These are phyloP conservation scores for Xylaria sp. DNA, from an alignment of 2,329 filamentous ascomycete genomes.

Conservation along the genomic window DNA sequence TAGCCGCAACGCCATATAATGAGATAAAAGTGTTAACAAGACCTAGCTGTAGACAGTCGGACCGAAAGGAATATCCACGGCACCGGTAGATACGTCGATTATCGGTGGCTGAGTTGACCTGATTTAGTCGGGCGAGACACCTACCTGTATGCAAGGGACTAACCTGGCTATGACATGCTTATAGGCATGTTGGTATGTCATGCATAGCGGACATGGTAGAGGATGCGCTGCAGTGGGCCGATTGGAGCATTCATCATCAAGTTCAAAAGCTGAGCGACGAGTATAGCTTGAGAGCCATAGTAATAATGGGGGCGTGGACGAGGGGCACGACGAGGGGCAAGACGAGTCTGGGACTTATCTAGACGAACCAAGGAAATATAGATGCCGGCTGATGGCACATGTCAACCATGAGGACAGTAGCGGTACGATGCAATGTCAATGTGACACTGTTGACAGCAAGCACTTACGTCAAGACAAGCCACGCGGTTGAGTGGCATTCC, in stretches of 20 bases:
- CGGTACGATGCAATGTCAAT: constrained; percentile 11
- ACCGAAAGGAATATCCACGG: constrained; percentile 16
- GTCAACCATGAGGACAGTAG: constrained; percentile 4
- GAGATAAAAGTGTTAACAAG: constrained; percentile 7
- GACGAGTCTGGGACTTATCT: background rate
- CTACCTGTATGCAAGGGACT: constrained; percentile 27
- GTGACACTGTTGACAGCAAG: constrained; percentile 6
- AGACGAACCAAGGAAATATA: background rate
- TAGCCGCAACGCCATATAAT: constrained; percentile 8
- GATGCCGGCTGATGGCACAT: constrained; percentile 12
- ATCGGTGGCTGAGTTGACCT: constrained; percentile 15
- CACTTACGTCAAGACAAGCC: constrained; percentile 21
- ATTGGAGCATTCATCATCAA: background rate
- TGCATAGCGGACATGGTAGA: constrained; percentile 15
- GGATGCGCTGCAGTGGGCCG: constrained; percentile 2
- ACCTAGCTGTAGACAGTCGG: constrained; percentile 13
- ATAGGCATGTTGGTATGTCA: constrained; percentile 8
- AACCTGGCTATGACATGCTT: background rate
- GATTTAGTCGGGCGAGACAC: constrained; percentile 16
- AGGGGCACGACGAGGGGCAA: constrained; percentile 11
- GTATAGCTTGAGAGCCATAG: constrained; percentile 5
- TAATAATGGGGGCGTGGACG: constrained; percentile 11
- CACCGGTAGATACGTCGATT: background rate
- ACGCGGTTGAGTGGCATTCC: constrained; percentile 27
- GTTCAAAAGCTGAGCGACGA: background rate